Base-by-base conservation (phyloP, 345 rosid species). In the Raphanus raphanistrum region DNA sequence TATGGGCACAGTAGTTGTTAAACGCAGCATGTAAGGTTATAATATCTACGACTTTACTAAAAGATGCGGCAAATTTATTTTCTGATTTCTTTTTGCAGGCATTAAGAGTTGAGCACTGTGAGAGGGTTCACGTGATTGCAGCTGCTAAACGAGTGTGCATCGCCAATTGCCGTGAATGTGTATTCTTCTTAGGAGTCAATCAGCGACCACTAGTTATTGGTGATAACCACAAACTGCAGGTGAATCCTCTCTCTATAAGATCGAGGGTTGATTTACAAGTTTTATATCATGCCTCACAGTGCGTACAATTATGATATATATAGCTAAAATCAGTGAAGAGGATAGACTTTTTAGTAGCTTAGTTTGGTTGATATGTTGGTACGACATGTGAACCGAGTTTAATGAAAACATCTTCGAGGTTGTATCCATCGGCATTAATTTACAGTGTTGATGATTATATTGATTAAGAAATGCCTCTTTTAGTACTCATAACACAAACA, bases 151-250 rank as follows among this genome's bases (percentile, higher is more conserved):
- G 98, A 82, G 88, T 91, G 62, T 90, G 97, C 86, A 90, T 96
- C 52, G 98, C 94, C 70, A 96, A 90, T 82, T 96, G 99, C 76
- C 97, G 97, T 8, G 99, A 96, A 80, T 96, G 99, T 59, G 80
- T 91, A 41, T 93, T 96, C 88, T 96, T 91, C 84, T 85, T 96
- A 76, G 99, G 99, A 70, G 99, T 96, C 83, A 96, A 96, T 82
- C 97, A 93, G 85, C 90, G 86, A 76, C 98, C 99, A 26, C 95
- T 96, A 41, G 87, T 96, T 74, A 87, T 93, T 73, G 99, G 99
- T 45, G 99, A 96, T 82, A 96, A 96, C 82, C 99, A 96, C 84
- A 96, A 90, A 84, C 79, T 96, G 57, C 99, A 96, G 93, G 99
- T 96, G 32, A 69, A 75, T 9, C 33, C 16, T 76, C 5, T 66